Evolutionary conservation across 2,329 filamentous ascomycete genomes (phyloP).

Genomic region (Trichoderma sp.): DNA sequence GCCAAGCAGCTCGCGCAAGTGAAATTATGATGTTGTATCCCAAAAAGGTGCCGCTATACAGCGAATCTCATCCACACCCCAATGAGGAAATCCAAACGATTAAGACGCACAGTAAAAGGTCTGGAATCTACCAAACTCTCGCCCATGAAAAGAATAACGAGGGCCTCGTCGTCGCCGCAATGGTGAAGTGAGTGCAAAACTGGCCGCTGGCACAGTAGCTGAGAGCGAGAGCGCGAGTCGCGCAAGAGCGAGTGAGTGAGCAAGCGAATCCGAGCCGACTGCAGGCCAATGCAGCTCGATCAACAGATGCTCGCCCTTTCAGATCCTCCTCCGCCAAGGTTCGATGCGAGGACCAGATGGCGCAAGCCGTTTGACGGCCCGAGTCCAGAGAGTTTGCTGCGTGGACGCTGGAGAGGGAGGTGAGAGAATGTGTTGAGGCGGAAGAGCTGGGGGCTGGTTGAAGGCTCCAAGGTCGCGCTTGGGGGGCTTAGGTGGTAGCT

Average conservation of each 20-base stretch:
- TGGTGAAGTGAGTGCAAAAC: not conserved
- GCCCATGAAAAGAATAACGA: not conserved
- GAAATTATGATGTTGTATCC: not conserved
- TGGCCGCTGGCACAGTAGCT: conserved; percentile 1
- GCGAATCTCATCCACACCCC: conserved; percentile 9
- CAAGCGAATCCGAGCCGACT: conserved; percentile 2
- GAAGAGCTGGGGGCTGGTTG: conserved; percentile 27
- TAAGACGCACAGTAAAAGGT: not conserved
- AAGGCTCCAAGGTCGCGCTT: conserved; percentile 29
- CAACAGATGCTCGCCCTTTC: conserved; percentile 6
- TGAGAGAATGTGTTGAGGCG: conserved; percentile 25
- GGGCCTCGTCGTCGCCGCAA: not conserved
- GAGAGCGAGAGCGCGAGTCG: conserved; percentile 18
- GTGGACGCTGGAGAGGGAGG: conserved; percentile 15
- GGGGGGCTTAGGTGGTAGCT: conserved; percentile 26
- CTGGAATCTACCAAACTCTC: not conserved
- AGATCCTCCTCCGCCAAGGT: not conserved
- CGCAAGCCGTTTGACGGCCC: conserved; percentile 21
- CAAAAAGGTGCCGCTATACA: not conserved
- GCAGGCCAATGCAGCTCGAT: conserved; percentile 19
- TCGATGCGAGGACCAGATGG: conserved; percentile 11
- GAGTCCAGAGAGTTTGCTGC: conserved; percentile 16
- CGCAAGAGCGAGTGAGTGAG: conserved; percentile 19
- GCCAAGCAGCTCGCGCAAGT: conserved; percentile 1
- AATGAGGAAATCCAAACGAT: not conserved